A percentile compares a stretch with the other conserved stretches of the same genome.
Evolutionary conservation across 2,329 filamentous ascomycete species (phyloP).

Genomic region (Gyromitra esculenta): DNA sequence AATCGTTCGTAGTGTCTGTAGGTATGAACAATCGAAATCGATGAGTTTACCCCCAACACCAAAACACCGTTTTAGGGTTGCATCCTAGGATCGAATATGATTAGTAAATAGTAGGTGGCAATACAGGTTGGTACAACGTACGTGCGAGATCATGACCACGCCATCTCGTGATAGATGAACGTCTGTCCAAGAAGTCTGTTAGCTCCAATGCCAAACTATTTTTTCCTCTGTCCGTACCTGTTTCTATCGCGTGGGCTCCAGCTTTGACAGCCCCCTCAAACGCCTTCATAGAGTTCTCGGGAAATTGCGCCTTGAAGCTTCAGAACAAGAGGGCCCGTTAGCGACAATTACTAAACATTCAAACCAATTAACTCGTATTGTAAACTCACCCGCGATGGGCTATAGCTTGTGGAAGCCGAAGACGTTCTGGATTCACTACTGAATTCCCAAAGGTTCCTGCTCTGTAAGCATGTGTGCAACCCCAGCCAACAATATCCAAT

Average conservation of each 20-base stretch:
- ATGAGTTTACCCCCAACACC: slow-evolving; percentile 76
- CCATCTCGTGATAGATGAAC: slow-evolving; percentile 83
- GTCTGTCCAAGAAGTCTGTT: slow-evolving; percentile 63
- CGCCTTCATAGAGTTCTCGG: slow-evolving; percentile 86
- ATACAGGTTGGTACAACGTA: slow-evolving; percentile 60
- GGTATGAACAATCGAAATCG: slow-evolving; percentile 79
- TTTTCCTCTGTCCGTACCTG: slow-evolving; percentile 59
- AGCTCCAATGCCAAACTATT: slow-evolving; percentile 1
- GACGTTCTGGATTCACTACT: slow-evolving; percentile 33
- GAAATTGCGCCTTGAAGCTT: slow-evolving; percentile 71
- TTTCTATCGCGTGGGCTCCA: slow-evolving; percentile 84
- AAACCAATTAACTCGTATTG: not conserved
- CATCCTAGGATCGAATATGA: slow-evolving; percentile 67
- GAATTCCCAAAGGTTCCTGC: slow-evolving; percentile 28
- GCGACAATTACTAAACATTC: not conserved
- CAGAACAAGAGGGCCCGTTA: slow-evolving; percentile 3
- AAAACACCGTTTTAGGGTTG: slow-evolving; percentile 81
- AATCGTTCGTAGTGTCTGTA: slow-evolving; percentile 74
- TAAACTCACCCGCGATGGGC: slow-evolving; percentile 75
- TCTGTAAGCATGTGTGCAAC: slow-evolving; percentile 31
- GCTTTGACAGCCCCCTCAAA: slow-evolving; percentile 78
- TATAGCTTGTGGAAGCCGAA: slow-evolving; percentile 73
- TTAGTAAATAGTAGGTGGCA: slow-evolving; percentile 34
- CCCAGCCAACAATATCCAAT: not conserved
- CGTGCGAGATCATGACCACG: slow-evolving; percentile 85